Evolutionary conservation across 306 rosid species (phyloP), one percentile per base, ranked within the genome.

Genomic region (Prunus armeniaca): DNA sequence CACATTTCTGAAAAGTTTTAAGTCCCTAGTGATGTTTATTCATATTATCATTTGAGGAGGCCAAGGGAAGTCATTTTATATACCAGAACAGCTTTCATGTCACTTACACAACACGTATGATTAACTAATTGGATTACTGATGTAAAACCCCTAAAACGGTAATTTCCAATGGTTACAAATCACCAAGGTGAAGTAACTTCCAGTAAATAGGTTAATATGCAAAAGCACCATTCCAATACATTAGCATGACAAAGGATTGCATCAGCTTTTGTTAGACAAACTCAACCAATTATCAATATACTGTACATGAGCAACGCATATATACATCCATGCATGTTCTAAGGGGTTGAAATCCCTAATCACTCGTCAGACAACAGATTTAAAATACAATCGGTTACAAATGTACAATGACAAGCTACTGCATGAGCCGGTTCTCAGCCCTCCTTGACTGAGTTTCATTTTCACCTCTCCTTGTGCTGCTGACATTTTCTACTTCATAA

Each of bases 401-500:
- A 34, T 34, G 69, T 68, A 46, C 72, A 24, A 6, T 22, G 72
- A 67, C 72, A 68, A 19, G 18, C 46, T 10, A 51, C 12, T 25
- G 18, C 72, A 50, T 11, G 15, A 30, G 30, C 18, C 22, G 18
- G 56, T 25, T 0, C 5, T 20, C 6, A 17, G 19, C 22, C 71
- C 17, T 66, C 41, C 14, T 14, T 18, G 17, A n/a, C 62, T 13
- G 2, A 20, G 15, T n/a, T 70, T 32, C 58, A 68, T 51, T 58
- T 52, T 24, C 65, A 24, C 55, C 60, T 57, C 43, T 38, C 43
- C 43, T 56, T 65, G 49, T n/a, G 52, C 73, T 25, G 77, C 45
- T 30, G 45, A 25, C 27, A 49, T 60, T 45, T 71, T 25, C 41
- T 54, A 17, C 30, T 51, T 62, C 28, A 11, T 38, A 43, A 12